Evolutionary conservation across 441 rosid genomes (phyloP).

Genomic region (Metrosideros polymorpha): DNA sequence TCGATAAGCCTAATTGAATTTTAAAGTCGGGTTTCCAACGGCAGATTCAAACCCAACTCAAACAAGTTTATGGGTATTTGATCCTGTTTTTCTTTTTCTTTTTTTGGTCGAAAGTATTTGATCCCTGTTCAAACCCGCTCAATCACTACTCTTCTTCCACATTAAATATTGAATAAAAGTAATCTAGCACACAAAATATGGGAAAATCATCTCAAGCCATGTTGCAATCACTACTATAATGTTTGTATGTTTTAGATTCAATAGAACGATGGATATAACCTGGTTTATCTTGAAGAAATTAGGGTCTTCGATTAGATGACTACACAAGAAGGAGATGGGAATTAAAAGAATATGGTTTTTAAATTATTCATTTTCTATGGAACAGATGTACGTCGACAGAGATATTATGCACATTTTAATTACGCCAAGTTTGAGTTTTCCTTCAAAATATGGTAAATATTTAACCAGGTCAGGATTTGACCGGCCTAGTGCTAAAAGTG

Average conservation of each 20-base stretch:
- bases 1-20: background rate
- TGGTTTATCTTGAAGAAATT: background rate
- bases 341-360: background rate
- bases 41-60: background rate
- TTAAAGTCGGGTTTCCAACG: background rate
- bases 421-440: background rate
- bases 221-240: background rate
- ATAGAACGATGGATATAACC: background rate
- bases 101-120: too few species aligned
- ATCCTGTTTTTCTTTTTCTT: too few species aligned
- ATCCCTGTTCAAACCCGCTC: background rate
- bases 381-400: background rate
- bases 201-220: background rate
- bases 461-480: background rate
- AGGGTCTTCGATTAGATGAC: background rate
- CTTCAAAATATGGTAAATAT: background rate
- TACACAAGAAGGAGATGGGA: background rate
- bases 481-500: background rate
- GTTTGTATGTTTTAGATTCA: background rate
- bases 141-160: background rate
- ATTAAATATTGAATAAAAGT: background rate
- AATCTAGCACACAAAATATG: background rate
- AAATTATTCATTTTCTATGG: background rate
- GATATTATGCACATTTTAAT: background rate
- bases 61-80: background rate